These are phyloP conservation scores for Daedaleopsis sinensis DNA, from an alignment of 768 basidiomycete genomes.

Conservation along the genomic window DNA sequence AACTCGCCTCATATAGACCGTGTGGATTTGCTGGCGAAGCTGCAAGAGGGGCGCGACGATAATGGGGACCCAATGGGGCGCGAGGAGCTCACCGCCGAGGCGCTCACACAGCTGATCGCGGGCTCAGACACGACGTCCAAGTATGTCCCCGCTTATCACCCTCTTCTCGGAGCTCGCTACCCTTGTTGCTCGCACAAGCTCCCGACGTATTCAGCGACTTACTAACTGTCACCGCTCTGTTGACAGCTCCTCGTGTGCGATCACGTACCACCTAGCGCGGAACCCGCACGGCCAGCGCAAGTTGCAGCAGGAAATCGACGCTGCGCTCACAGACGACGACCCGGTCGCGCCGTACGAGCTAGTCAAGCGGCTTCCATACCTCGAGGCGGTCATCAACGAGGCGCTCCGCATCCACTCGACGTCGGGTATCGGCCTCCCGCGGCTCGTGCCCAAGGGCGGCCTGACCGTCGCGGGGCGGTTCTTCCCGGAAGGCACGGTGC, in stretches of 20 bases:
- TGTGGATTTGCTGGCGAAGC: slow-evolving; percentile 78
- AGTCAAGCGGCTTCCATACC: slow-evolving; percentile 75
- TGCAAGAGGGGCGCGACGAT: slow-evolving; percentile 78
- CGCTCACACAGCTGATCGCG: slow-evolving; percentile 82
- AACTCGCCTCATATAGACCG: slow-evolving; percentile 64
- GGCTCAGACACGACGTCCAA: slow-evolving; percentile 95
- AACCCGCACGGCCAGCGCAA: slow-evolving; percentile 67
- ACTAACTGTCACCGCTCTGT: not conserved
- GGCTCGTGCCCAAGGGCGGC: slow-evolving; percentile 75
- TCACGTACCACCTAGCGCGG: slow-evolving; percentile 79
- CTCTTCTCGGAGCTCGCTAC: not conserved
- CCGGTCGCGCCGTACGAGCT: slow-evolving; percentile 62
- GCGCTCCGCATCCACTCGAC: slow-evolving; percentile 85
- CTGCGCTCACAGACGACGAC: slow-evolving; percentile 62
- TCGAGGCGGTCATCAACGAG: slow-evolving; percentile 89
- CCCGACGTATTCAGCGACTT: not conserved
- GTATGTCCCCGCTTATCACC: slow-evolving; percentile 47
- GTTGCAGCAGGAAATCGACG: slow-evolving; percentile 76
- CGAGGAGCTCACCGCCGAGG: slow-evolving; percentile 88
- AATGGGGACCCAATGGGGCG: slow-evolving; percentile 80
- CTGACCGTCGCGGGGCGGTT: slow-evolving; percentile 56
- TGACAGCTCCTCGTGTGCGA: slow-evolving; percentile 83
- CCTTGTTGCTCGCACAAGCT: too few species aligned
- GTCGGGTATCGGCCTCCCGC: slow-evolving; percentile 80
- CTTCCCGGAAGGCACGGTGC: slow-evolving; percentile 75